phyloP scores from a whole-genome alignment of 129 eudicot species.

The Oenanthe sinensis region DNA sequence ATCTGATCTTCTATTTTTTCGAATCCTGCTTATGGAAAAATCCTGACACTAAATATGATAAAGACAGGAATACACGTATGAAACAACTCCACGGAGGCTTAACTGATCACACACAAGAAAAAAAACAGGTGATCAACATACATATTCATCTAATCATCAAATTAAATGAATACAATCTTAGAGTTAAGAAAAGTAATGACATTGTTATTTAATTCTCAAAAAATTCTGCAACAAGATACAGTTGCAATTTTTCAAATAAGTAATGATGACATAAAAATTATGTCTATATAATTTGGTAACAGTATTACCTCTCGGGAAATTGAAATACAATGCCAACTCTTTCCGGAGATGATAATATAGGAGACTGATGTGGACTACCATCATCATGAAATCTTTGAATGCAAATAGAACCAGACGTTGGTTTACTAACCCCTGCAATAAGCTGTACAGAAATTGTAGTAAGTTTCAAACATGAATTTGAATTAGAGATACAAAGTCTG shows the following conservation, averaged over 20 bases:
- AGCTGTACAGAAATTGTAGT: constrained; percentile 40
- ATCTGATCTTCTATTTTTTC: background rate
- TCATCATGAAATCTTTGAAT: constrained; percentile 58
- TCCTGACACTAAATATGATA: background rate
- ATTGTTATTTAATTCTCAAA: background rate
- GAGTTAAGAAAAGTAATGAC: background rate
- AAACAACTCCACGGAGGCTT: background rate
- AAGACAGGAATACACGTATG: background rate
- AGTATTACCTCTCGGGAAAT: constrained; percentile 86
- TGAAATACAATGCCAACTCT: constrained; percentile 91
- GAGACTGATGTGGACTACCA: constrained; percentile 48
- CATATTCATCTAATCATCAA: background rate
- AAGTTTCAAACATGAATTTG: constrained; percentile 9
- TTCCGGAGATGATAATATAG: constrained; percentile 50
- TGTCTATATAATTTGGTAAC: background rate
- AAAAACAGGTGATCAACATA: background rate
- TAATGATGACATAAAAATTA: background rate
- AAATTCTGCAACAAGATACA: background rate
- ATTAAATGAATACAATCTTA: background rate
- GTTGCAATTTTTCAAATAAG: background rate
- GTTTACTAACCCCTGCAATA: constrained; percentile 84
- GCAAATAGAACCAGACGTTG: constrained; percentile 78
- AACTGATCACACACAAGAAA: background rate
- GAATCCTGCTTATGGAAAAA: background rate
- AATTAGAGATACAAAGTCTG: constrained; percentile 6